Conservation (phyloP, 2,329 filamentous ascomycete genomes). For the Ophiostoma tasmaniense region DNA sequence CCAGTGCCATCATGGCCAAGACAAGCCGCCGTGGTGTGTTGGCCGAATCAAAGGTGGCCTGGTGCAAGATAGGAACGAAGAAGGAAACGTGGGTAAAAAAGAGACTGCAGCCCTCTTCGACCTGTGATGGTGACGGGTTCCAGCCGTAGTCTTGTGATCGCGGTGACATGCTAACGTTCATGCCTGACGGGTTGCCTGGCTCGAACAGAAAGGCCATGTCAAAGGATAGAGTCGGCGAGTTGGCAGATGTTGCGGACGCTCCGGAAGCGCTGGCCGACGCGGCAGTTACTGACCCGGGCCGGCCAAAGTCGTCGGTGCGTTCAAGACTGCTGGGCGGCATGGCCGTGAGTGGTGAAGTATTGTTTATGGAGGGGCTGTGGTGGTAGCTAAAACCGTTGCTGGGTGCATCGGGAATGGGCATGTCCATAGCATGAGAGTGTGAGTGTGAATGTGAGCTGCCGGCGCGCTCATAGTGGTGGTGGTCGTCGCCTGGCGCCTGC, state of each 20-base stretch:
- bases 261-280: background rate
- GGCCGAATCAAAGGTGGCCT: conserved; percentile 29
- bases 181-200: background rate
- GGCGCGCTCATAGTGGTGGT: background rate
- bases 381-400: background rate
- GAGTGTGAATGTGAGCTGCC: background rate
- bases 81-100: conserved; percentile 31
- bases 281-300: background rate
- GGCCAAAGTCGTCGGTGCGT: background rate
- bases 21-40: conserved; percentile 24
- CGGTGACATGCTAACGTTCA: conserved; percentile 16
- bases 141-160: conserved; percentile 23
- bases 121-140: conserved; percentile 27
- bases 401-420: background rate
- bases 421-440: background rate
- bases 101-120: conserved; percentile 27
- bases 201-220: conserved; percentile 3
- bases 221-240: background rate
- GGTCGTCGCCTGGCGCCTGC: background rate
- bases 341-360: background rate
- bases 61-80: conserved; percentile 33
- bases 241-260: background rate
- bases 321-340: background rate
- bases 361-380: background rate
- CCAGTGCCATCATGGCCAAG: conserved; percentile 31